Evolutionary conservation across 768 basidiomycete genomes (phyloP).

Genomic region (Podaxis sp.): DNA sequence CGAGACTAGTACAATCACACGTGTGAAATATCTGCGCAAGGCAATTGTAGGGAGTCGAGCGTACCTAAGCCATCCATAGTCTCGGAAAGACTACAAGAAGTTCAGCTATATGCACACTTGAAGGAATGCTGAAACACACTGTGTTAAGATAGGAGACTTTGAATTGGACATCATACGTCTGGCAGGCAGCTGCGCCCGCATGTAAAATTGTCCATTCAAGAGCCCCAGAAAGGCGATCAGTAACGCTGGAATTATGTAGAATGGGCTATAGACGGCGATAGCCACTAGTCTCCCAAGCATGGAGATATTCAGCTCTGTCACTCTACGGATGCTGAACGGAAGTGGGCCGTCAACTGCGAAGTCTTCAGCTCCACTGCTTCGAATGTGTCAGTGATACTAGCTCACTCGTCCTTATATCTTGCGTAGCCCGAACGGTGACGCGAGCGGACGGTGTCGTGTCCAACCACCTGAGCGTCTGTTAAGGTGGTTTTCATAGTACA

Average conservation of each 20-base stretch:
- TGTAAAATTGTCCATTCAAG: slow-evolving; percentile 38
- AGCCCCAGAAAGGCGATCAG: slow-evolving; percentile 40
- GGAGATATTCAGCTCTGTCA: slow-evolving; percentile 27
- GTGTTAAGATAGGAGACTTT: slow-evolving; percentile 35
- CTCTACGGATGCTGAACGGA: slow-evolving; percentile 25
- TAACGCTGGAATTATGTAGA: slow-evolving; percentile 41
- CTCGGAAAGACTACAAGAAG: slow-evolving; percentile 10
- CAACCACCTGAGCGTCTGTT: slow-evolving; percentile 35
- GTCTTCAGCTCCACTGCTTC: neutral
- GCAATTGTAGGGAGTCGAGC: slow-evolving; percentile 8
- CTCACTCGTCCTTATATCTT: slow-evolving; percentile 48
- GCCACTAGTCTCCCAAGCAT: slow-evolving; percentile 39
- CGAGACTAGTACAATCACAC: slow-evolving; percentile 30
- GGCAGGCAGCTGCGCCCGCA: slow-evolving; percentile 40
- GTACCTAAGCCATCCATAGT: slow-evolving; percentile 52
- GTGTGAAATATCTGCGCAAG: neutral
- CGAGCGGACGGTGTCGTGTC: slow-evolving; percentile 38
- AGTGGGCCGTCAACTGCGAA: slow-evolving; percentile 48
- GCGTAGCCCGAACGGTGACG: slow-evolving; percentile 45
- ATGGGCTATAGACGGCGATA: slow-evolving; percentile 38
- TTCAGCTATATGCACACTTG: neutral
- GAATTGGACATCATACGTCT: slow-evolving; percentile 30
- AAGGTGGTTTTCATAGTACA: neutral
- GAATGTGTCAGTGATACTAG: slow-evolving; percentile 18
- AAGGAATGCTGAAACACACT: slow-evolving; percentile 37